phyloP scores from a whole-genome alignment of 805 yeast genomes.

The Lipomyces lipofer region DNA sequence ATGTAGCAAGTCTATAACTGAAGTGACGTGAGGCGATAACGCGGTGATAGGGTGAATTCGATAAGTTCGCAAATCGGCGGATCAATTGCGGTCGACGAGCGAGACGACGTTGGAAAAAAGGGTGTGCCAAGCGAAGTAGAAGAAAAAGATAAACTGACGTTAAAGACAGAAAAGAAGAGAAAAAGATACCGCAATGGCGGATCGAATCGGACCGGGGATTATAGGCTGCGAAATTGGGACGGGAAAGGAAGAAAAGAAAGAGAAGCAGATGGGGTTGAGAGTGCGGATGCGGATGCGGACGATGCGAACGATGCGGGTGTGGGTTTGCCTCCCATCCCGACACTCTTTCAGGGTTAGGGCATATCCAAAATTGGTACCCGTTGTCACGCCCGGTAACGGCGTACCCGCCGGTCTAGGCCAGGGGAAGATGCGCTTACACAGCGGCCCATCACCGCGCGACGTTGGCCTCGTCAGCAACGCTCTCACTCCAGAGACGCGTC shows the following conservation, averaged over 20 bases:
- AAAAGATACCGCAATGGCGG: background rate
- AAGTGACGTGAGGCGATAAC: too few species aligned
- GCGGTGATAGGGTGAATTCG: too few species aligned
- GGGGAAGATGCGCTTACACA: background rate
- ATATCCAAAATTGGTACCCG: background rate
- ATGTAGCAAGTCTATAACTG: too few species aligned
- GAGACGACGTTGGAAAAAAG: background rate
- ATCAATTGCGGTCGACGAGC: background rate
- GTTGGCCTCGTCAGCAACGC: background rate
- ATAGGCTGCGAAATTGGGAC: slow-evolving; percentile 1
- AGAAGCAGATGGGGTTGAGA: background rate
- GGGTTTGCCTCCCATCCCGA: slow-evolving; percentile 5
- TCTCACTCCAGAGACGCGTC: too few species aligned
- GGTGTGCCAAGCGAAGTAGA: background rate
- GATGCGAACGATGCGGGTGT: slow-evolving; percentile 18
- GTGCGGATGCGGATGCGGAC: slow-evolving; percentile 1
- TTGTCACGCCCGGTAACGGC: background rate
- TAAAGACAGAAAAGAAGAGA: background rate
- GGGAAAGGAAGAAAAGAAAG: slow-evolving; percentile 3
- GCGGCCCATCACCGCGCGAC: background rate
- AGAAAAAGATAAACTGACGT: background rate
- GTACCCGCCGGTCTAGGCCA: background rate
- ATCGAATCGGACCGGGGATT: background rate
- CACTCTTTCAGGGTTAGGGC: slow-evolving; percentile 15
- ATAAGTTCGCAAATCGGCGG: background rate